Percentiles rank a stretch among this genome's conserved stretches.
Conservation (phyloP, 192 early-diverging fungal genomes). For the Mortierella antarctica region DNA sequence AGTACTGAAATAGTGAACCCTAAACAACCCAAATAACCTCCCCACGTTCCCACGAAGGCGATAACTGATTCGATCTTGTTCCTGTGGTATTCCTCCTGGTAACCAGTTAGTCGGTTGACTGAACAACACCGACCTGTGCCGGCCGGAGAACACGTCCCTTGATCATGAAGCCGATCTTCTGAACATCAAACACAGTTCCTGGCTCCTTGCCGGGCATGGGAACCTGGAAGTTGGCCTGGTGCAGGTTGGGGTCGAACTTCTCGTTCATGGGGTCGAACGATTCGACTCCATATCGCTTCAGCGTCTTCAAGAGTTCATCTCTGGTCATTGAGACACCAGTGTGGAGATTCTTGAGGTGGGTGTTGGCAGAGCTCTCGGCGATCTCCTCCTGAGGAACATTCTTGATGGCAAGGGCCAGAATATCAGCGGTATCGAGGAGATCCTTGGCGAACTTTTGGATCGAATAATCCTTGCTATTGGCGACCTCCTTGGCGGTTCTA, state of each 20-base stretch:
- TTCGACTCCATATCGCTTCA: conserved; percentile 91
- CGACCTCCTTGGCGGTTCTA: conserved; percentile 88
- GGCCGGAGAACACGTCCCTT: conserved; percentile 93
- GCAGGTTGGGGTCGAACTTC: conserved; percentile 93
- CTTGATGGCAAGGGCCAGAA: conserved; percentile 88
- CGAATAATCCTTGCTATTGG: conserved; percentile 83
- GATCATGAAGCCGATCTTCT: conserved; percentile 94
- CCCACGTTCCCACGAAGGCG: not conserved
- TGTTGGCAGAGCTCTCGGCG: conserved; percentile 49
- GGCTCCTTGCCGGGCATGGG: conserved; percentile 89
- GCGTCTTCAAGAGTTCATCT: conserved; percentile 83
- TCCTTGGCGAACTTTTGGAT: conserved; percentile 99
- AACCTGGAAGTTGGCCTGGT: conserved; percentile 96
- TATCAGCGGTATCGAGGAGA: conserved; percentile 90
- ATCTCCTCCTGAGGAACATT: conserved; percentile 79
- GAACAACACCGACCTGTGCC: conserved; percentile 96
- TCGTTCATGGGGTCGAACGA: conserved; percentile 84
- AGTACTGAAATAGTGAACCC: not conserved
- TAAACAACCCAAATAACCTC: conserved; percentile 3
- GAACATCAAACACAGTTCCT: conserved; percentile 87
- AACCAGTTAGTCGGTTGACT: conserved; percentile 26
- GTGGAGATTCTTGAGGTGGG: conserved; percentile 80
- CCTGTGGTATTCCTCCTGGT: not conserved
- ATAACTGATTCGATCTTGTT: not conserved
- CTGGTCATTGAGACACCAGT: conserved; percentile 92